Percentiles rank a stretch among this genome's conserved stretches.
Conservation (phyloP, 345 rosid genomes). For the Eucalyptus curtisii region DNA sequence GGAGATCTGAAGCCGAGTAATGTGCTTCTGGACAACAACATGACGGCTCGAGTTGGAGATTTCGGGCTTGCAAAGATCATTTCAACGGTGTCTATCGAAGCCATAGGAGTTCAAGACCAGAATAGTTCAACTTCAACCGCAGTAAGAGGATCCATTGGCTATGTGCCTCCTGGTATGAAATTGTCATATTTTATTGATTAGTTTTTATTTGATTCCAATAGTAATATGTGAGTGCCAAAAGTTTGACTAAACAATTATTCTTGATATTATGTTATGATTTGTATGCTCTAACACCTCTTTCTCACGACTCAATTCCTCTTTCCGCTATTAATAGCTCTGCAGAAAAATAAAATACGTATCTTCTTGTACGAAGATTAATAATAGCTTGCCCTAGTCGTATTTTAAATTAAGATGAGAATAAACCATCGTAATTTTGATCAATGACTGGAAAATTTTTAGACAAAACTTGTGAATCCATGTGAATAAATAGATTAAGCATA, state of each 20-base stretch:
- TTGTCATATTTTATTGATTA: accelerated
- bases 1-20: neutral
- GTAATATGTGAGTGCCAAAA: neutral
- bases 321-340: accelerated
- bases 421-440: too few species aligned
- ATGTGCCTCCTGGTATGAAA: neutral
- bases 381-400: neutral
- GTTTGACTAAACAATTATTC: neutral
- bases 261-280: neutral
- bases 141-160: neutral
- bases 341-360: neutral
- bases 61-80: neutral
- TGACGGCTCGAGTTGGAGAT: neutral
- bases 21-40: neutral
- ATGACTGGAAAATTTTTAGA: too few species aligned
- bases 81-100: accelerated
- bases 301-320: neutral
- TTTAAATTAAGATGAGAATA: too few species aligned
- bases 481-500: too few species aligned
- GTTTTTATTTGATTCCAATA: neutral
- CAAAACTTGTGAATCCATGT: too few species aligned
- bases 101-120: accelerated
- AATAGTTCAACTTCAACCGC: neutral
- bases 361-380: neutral
- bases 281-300: neutral